These are phyloP conservation scores for Stephanodiscus minutulus DNA, from an alignment of 108 stramenopile genomes.

Conservation along the genomic window DNA sequence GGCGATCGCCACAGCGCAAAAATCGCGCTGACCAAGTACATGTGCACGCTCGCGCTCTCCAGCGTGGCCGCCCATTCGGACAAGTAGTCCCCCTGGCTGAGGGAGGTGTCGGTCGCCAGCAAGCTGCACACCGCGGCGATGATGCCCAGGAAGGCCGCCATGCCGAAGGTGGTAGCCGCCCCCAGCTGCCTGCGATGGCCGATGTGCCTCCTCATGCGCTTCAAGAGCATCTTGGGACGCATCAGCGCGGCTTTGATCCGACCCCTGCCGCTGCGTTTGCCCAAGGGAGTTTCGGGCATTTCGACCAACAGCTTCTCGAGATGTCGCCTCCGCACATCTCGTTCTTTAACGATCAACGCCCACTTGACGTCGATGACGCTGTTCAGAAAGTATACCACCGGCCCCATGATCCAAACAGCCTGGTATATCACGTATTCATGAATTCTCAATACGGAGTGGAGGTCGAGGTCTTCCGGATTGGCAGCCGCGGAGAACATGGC, in stretches of 20 bases:
- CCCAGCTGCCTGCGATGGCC: slow-evolving; percentile 41
- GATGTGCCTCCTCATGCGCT: slow-evolving; percentile 35
- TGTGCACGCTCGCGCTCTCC: slow-evolving; percentile 30
- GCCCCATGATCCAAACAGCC: slow-evolving; percentile 33
- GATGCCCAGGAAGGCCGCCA: slow-evolving; percentile 12
- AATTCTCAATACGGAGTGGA: slow-evolving; percentile 2
- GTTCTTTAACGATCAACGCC: slow-evolving; percentile 15
- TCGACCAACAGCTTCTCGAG: neutral
- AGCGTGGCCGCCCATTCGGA: slow-evolving; percentile 13
- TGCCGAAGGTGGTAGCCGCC: slow-evolving; percentile 23
- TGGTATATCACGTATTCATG: slow-evolving; percentile 24
- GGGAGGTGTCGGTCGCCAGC: slow-evolving; percentile 1
- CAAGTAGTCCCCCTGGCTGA: neutral
- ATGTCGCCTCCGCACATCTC: neutral
- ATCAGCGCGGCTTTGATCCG: neutral
- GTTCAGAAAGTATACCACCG: slow-evolving; percentile 32
- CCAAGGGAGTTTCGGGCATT: neutral
- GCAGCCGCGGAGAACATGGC: neutral
- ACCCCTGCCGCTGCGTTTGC: neutral
- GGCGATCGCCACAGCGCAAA: slow-evolving; percentile 24
- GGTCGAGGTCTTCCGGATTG: neutral
- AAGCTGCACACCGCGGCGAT: slow-evolving; percentile 11
- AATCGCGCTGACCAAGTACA: slow-evolving; percentile 39
- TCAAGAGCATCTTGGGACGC: slow-evolving; percentile 21
- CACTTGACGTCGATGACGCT: slow-evolving; percentile 35